Conservation (phyloP, 768 basidiomycete genomes). For the Lanmaoa rubissima region DNA sequence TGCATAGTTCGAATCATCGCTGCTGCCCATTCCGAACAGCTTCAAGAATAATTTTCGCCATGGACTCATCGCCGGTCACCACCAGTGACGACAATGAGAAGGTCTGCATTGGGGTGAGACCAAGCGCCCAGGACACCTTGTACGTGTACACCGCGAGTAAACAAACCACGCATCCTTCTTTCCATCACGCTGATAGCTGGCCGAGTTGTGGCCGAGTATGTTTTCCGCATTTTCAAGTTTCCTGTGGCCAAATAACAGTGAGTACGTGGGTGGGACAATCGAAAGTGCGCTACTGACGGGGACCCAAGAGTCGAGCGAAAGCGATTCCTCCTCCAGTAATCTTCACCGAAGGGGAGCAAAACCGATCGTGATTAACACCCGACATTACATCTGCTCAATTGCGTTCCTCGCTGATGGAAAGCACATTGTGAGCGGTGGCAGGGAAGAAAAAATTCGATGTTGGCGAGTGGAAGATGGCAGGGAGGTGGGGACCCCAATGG, state of each 20-base stretch:
- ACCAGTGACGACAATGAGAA: too few relatives aligned
- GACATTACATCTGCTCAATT: not conserved
- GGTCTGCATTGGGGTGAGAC: too few relatives aligned
- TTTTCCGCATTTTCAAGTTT: too few relatives aligned
- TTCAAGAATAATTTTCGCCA: too few relatives aligned
- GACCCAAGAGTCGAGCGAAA: not conserved
- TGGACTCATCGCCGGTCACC: too few relatives aligned
- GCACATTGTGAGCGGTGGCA: not conserved
- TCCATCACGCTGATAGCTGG: not conserved
- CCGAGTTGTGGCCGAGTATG: not conserved
- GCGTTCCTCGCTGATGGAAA: not conserved
- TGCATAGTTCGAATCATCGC: too few relatives aligned
- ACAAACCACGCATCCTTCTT: not conserved
- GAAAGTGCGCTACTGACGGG: not conserved
- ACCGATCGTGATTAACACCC: not conserved
- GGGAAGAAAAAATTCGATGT: not conserved
- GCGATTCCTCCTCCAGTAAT: not conserved
- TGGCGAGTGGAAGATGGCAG: constrained; percentile 7
- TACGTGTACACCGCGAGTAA: too few relatives aligned
- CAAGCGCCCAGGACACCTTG: too few relatives aligned
- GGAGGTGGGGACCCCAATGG: not conserved
- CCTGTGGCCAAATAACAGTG: not conserved
- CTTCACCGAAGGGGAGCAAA: not conserved
- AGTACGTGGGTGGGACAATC: not conserved
- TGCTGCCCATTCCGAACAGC: too few relatives aligned